These are phyloP conservation scores for Sporobolus alterniflorus DNA, from an alignment of 202 grass and related monocot genomes.

Conservation along the genomic window DNA sequence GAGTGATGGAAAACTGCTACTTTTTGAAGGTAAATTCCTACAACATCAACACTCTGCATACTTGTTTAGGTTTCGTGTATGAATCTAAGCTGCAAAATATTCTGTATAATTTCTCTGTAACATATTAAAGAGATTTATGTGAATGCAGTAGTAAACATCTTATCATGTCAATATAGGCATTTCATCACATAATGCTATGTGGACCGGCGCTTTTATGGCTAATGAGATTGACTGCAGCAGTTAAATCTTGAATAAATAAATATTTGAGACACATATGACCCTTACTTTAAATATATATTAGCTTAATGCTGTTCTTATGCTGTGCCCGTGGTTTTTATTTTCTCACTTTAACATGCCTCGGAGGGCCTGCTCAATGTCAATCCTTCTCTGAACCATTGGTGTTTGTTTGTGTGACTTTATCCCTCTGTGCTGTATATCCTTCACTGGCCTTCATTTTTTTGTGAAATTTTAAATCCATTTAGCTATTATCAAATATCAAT, in stretches of 20 bases:
- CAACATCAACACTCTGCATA: neutral
- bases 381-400: neutral
- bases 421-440: neutral
- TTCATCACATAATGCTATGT: neutral
- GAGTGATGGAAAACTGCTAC: conserved; percentile 79
- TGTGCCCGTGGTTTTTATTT: neutral
- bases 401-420: neutral
- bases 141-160: neutral
- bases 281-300: neutral
- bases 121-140: neutral
- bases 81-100: neutral
- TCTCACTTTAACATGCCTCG: conserved; percentile 16
- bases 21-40: conserved; percentile 78
- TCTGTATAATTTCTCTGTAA: neutral
- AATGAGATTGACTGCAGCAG: neutral
- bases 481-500: conserved; percentile 7
- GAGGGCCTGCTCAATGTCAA: neutral
- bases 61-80: neutral
- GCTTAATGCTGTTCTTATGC: conserved; percentile 2
- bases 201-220: neutral
- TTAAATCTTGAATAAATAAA: neutral
- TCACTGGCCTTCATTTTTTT: neutral
- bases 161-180: neutral
- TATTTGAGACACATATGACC: neutral
- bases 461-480: conserved; percentile 17